These are phyloP conservation scores for Grosmannia clavigera DNA, from an alignment of 2,329 filamentous ascomycete genomes.

Conservation along the genomic window DNA sequence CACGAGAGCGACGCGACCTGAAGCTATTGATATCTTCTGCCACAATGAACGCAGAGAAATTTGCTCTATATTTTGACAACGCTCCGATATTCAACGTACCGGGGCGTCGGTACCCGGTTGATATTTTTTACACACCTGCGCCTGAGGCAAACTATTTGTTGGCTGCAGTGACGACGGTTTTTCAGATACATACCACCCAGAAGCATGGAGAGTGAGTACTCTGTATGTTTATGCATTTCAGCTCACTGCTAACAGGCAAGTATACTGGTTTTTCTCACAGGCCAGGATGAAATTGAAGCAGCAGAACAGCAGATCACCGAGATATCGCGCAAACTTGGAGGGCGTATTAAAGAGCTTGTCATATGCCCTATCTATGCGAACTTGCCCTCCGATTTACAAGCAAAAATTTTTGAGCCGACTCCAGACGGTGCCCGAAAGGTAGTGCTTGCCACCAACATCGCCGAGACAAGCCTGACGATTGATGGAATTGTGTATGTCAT, in stretches of 20 bases:
- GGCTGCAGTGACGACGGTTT: constrained; percentile 83
- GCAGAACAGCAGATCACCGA: constrained; percentile 76
- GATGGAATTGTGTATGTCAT: constrained; percentile 95
- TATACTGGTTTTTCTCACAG: constrained; percentile 88
- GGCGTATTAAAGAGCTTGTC: constrained; percentile 72
- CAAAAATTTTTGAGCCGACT: constrained; percentile 89
- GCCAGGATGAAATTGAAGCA: constrained; percentile 90
- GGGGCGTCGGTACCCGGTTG: constrained; percentile 76
- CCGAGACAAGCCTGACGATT: constrained; percentile 89
- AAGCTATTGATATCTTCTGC: constrained; percentile 89
- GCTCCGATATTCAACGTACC: constrained; percentile 93
- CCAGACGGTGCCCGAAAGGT: constrained; percentile 79
- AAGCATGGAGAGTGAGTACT: constrained; percentile 52
- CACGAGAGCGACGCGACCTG: constrained; percentile 68
- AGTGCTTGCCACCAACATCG: constrained; percentile 91
- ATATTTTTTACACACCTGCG: constrained; percentile 79
- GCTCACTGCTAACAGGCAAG: neutral
- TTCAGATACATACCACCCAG: constrained; percentile 87
- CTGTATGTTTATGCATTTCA: neutral
- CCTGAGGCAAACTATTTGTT: constrained; percentile 91
- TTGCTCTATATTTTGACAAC: constrained; percentile 82
- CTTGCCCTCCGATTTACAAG: constrained; percentile 77
- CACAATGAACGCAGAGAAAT: constrained; percentile 88
- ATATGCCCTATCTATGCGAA: constrained; percentile 93
- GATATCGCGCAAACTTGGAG: constrained; percentile 75